Base-by-base conservation (phyloP, 2,329 filamentous ascomycete genomes). In the Alternaria infectoria region DNA sequence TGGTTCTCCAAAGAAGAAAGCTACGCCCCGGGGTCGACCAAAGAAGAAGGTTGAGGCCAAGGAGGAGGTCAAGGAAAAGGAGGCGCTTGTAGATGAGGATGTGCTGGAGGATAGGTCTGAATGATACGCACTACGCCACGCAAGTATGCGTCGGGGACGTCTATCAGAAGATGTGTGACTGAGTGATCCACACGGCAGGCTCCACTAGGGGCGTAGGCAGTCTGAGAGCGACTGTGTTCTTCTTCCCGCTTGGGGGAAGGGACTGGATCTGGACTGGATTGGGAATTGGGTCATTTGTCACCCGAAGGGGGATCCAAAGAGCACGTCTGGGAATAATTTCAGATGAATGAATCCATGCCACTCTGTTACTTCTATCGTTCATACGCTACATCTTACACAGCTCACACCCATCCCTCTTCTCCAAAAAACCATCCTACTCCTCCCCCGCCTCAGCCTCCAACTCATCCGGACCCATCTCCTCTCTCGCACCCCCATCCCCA, bases 401-500 rank as follows among this genome's bases (percentile, higher is more conserved):
- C 8, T 5, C 8, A 11, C 5, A 40, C 5, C 36, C 15, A 17
- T n/a, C 5, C 30, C 30, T 13, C 6, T 32, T 15, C 30, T 13
- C 30, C 30, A 32, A 6, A 11, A 25, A 15, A 51, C 26, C 10
- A 21, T 36, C 56, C 46, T 67, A 69, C 45, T 72, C 69, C 17
- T 74, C 71, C 15, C 55, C 65, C 15, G 40, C 70, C 28, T 75
- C 77, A n/a, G 67, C 64, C 26, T 77, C 77, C 12, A 70, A 65
- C n/a, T 71, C 75, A 28, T 72, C 71, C 5, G 66, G 65, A 9
- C 66, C 71, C 49, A 74, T 65, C 56, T 74, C 76, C 55, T 81
- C 79, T 21, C 68, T 67, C 32, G 70, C 76, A 2, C 79, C 79
- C 0, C 74, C 74, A 59, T 79, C 75, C 32, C 83, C 83, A 56